Evolutionary conservation across 352 stramenopile genomes (phyloP), one percentile per base, ranked within the genome.

Genomic region (Phytophthora aleatoria): DNA sequence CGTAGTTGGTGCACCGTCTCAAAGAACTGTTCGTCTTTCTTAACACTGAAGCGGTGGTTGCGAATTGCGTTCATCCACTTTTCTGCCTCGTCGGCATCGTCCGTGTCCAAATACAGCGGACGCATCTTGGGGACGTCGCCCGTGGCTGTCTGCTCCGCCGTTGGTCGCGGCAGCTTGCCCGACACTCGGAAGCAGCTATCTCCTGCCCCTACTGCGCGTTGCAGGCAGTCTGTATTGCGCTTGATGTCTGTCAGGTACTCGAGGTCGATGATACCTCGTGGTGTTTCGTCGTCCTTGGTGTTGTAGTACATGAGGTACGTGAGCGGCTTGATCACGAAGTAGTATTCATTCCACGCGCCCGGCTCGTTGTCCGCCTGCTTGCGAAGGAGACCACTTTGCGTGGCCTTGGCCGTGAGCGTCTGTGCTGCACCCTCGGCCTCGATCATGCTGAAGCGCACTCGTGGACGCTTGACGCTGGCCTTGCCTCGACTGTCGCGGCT

Each of bases 271-370:
- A 94, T 78, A 1, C 85, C 87, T 38, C 85, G 74, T 45, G 87
- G 87, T 24, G 75, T 76, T 38, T 84, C 74, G 62, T 94, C 85
- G 1, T 77, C 73, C 15, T 73, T 64, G 12, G 74, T 71, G 52
- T 90, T 91, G 71, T 92, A 95, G 69, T 94, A 95, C 56, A 93
- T 90, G n/a, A 95, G 69, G 59, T 88, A 88, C 20, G 87, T 92
- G 11, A 83, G 63, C 3, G 85, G 81, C 43, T 86, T 83, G 53
- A 95, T 64, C 48, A 85, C 82, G 63, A 95, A 94, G 59, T 79
- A 95, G 71, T 94, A 94, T 51, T 79, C 65, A 53, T 87, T 92
- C 87, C 87, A 95, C 5, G 75, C 70, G 6, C 86, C 86, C 0
- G 81, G 79, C 36, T 92, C 79, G 50, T 93, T 93, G 69, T 92